Evolutionary conservation across 345 rosid species (phyloP).

Genomic region (Murraya paniculata): DNA sequence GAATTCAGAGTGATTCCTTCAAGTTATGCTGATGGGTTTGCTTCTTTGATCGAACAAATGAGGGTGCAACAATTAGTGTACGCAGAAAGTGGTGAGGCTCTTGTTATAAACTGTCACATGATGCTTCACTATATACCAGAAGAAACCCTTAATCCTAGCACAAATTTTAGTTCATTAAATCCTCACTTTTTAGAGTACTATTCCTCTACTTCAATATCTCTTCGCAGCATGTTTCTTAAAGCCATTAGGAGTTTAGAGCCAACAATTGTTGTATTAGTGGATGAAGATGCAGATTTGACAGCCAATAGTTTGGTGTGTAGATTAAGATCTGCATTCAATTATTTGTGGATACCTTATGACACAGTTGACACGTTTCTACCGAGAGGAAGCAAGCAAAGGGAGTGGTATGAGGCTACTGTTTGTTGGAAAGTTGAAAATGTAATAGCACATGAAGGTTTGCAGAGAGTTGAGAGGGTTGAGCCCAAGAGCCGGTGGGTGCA

Average conservation of each 20-base stretch:
- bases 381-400: constrained; percentile 65
- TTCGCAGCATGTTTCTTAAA: constrained; percentile 52
- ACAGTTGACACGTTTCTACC: constrained; percentile 71
- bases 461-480: constrained; percentile 78
- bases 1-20: constrained; percentile 60
- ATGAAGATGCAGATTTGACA: constrained; percentile 84
- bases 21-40: constrained; percentile 60
- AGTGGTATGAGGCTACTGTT: constrained; percentile 76
- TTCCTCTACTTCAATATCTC: constrained; percentile 29
- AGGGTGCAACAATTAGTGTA: constrained; percentile 48
- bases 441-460: constrained; percentile 64
- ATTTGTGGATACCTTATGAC: constrained; percentile 93
- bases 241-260: constrained; percentile 65
- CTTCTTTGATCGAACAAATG: constrained; percentile 62
- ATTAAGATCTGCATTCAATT: constrained; percentile 65
- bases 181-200: constrained; percentile 21
- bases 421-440: constrained; percentile 91
- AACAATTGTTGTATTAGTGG: constrained; percentile 59
- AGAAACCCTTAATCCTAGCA: constrained; percentile 33
- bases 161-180: constrained; percentile 9
- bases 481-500: constrained; percentile 68
- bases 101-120: constrained; percentile 87
- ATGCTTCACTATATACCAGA: constrained; percentile 75
- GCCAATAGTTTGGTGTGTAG: constrained; percentile 55
- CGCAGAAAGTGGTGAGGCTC: constrained; percentile 49